These are phyloP conservation scores for Daldinia vernicosa DNA, from an alignment of 495 filamentous ascomycete species.

Conservation along the genomic window DNA sequence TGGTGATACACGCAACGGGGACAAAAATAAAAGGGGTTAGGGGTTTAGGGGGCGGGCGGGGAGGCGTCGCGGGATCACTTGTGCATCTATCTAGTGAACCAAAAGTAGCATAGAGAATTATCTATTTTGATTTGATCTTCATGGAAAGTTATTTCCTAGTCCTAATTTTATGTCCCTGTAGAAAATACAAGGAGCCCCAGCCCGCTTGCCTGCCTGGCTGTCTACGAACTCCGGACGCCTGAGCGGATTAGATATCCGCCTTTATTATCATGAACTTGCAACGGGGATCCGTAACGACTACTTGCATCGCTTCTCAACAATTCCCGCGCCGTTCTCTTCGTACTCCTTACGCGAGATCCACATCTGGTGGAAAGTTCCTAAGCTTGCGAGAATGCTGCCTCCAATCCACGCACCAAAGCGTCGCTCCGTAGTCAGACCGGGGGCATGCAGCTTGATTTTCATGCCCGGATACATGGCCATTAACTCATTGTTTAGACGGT, in stretches of 20 bases:
- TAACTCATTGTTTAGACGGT: constrained; percentile 86
- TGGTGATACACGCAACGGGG: constrained; percentile 51
- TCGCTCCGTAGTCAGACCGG: constrained; percentile 85
- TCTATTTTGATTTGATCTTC: constrained; percentile 7
- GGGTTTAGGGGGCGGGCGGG: not conserved
- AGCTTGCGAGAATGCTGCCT: constrained; percentile 91
- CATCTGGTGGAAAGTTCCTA: constrained; percentile 99
- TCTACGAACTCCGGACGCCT: constrained; percentile 38
- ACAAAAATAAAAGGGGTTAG: constrained; percentile 1
- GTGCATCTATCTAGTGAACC: not conserved
- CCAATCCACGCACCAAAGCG: constrained; percentile 95
- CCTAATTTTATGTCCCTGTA: constrained; percentile 22
- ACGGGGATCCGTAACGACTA: constrained; percentile 44
- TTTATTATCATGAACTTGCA: constrained; percentile 13
- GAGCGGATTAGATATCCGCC: constrained; percentile 10
- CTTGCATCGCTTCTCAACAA: constrained; percentile 83
- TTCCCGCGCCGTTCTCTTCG: constrained; percentile 74
- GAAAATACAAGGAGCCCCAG: constrained; percentile 20
- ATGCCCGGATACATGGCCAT: constrained; percentile 79
- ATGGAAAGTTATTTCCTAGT: constrained; percentile 8
- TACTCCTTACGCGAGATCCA: constrained; percentile 93
- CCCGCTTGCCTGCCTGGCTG: constrained; percentile 15
- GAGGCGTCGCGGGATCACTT: not conserved
- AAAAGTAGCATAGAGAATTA: not conserved
- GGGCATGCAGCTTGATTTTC: constrained; percentile 82